These are phyloP conservation scores for Epichloe sp. DNA, from an alignment of 2,329 filamentous ascomycete species.

Conservation along the genomic window DNA sequence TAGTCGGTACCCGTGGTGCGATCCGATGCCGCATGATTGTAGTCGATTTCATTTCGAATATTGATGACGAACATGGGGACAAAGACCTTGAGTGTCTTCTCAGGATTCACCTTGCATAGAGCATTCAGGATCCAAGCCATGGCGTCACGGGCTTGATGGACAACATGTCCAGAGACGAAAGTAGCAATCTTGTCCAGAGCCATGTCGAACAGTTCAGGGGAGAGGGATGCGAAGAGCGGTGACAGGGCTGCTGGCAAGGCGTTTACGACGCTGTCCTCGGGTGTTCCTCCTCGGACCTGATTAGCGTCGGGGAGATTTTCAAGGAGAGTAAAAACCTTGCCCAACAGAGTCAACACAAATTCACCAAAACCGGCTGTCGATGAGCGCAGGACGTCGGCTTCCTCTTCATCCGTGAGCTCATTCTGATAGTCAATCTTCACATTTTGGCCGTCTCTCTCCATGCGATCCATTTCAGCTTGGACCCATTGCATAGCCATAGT, in stretches of 20 bases:
- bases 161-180: conserved; percentile 87
- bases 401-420: conserved; percentile 73
- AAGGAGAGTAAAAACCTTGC: conserved; percentile 86
- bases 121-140: conserved; percentile 98
- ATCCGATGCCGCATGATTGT: conserved; percentile 90
- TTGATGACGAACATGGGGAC: conserved; percentile 81
- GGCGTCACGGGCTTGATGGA: conserved; percentile 90
- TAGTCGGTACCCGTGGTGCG: conserved; percentile 89
- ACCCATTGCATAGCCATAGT: conserved; percentile 85
- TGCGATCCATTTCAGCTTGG: conserved; percentile 81
- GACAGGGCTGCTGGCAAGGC: conserved; percentile 84
- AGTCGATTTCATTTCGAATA: conserved; percentile 92
- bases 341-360: conserved; percentile 80
- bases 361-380: conserved; percentile 91
- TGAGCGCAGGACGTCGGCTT: conserved; percentile 77
- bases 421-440: conserved; percentile 74
- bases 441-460: conserved; percentile 77
- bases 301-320: conserved; percentile 91
- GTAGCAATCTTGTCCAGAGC: conserved; percentile 83
- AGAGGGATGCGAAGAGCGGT: conserved; percentile 79
- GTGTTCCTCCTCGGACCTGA: conserved; percentile 75
- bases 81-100: conserved; percentile 83
- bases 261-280: conserved; percentile 95
- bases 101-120: conserved; percentile 86
- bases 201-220: conserved; percentile 84